These are phyloP conservation scores for Phylloporus rhodoxanthus DNA, from an alignment of 768 basidiomycete genomes.

Conservation along the genomic window DNA sequence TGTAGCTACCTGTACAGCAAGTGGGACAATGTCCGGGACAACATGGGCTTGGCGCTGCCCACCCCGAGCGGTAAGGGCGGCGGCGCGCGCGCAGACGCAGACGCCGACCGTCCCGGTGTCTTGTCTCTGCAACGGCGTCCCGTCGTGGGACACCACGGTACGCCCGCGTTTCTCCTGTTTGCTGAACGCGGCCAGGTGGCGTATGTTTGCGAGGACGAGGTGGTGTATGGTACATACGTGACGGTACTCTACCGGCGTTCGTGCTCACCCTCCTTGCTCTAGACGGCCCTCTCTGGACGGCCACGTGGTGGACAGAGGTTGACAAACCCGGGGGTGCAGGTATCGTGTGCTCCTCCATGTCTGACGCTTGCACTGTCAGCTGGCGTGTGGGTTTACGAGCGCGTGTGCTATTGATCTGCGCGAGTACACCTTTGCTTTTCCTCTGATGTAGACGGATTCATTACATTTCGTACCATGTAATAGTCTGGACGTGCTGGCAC, in stretches of 20 bases:
- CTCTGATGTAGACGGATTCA: not conserved
- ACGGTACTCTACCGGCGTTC: not conserved
- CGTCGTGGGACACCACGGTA: constrained; percentile 37
- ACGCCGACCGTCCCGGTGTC: constrained; percentile 12
- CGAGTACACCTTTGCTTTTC: not conserved
- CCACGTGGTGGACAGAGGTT: constrained; percentile 46
- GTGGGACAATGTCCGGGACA: constrained; percentile 64
- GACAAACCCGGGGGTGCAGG: constrained; percentile 31
- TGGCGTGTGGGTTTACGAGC: constrained; percentile 33
- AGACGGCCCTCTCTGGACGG: constrained; percentile 46
- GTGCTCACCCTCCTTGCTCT: not conserved
- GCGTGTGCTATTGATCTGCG: constrained; percentile 22
- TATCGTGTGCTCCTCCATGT: not conserved
- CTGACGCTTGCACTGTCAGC: not conserved
- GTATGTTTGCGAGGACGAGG: constrained; percentile 35
- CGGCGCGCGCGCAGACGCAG: constrained; percentile 9
- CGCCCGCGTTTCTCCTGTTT: constrained; percentile 21
- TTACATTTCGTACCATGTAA: not conserved
- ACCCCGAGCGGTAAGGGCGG: not conserved
- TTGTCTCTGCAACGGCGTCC: constrained; percentile 38
- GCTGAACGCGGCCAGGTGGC: constrained; percentile 19
- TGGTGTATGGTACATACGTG: constrained; percentile 39
- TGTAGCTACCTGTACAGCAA: constrained; percentile 59
- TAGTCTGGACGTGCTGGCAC: not conserved
- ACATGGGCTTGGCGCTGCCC: constrained; percentile 43